Conservation (phyloP, 2,329 filamentous ascomycete species). For the Diaporthe capsici region DNA sequence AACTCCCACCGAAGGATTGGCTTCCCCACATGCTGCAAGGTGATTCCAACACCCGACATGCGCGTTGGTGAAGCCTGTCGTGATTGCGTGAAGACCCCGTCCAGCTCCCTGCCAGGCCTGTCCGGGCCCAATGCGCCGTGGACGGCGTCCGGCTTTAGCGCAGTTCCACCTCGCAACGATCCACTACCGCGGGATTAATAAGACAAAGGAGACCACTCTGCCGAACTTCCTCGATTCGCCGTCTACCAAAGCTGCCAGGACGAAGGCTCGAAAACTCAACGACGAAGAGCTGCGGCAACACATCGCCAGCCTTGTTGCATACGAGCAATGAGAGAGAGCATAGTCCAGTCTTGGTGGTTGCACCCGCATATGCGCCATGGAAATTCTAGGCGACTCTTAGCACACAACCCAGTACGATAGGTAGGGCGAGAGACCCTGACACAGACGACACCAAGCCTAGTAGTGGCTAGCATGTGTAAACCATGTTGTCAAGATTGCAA, state of each 20-base stretch:
- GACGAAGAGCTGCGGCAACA: not conserved
- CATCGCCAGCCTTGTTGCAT: not conserved
- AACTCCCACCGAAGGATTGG: not conserved
- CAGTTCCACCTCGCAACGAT: constrained; percentile 13
- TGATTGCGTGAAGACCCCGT: not conserved
- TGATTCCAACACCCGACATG: constrained; percentile 15
- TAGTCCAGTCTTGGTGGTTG: not conserved
- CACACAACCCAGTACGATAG: not conserved
- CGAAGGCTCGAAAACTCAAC: not conserved
- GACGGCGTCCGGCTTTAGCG: constrained; percentile 11
- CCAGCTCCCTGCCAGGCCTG: constrained; percentile 9
- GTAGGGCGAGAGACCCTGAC: constrained; percentile 4
- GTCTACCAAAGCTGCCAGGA: not conserved
- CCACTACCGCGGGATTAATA: constrained; percentile 2
- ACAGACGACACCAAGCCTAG: not conserved
- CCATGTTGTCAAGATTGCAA: constrained; percentile 14
- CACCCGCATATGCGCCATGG: not conserved
- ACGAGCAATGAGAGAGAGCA: not conserved
- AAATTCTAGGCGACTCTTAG: not conserved
- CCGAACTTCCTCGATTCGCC: not conserved
- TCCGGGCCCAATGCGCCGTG: not conserved
- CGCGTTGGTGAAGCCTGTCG: constrained; percentile 20
- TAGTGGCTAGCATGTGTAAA: constrained; percentile 8
- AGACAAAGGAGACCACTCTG: not conserved
- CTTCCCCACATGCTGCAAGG: constrained; percentile 27